These are phyloP conservation scores for Venustampulla echinocandica DNA, from an alignment of 495 filamentous ascomycete genomes.

Conservation along the genomic window DNA sequence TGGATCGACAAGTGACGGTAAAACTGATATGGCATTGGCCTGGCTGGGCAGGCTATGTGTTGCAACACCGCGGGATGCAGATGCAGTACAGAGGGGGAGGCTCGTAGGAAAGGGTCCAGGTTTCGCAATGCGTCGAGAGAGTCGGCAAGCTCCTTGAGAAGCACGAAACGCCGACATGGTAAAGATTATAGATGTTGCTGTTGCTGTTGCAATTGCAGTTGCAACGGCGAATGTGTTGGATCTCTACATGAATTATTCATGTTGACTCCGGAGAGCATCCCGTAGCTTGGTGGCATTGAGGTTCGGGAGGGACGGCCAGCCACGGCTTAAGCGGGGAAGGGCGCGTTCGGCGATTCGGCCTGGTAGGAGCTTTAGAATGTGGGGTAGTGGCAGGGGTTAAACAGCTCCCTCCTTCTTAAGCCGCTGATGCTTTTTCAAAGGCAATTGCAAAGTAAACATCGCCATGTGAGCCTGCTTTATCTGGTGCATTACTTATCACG, in stretches of 20 bases:
- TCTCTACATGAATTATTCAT: constrained; percentile 13
- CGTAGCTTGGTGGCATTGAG: background rate
- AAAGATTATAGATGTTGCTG: constrained; percentile 3
- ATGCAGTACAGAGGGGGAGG: background rate
- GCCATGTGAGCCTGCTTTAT: constrained; percentile 9
- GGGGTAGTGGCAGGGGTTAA: background rate
- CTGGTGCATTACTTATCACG: no score
- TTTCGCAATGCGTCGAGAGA: constrained; percentile 9
- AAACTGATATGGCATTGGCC: constrained; percentile 63
- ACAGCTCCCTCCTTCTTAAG: no score
- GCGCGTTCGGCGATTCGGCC: background rate
- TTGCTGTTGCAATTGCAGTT: no score
- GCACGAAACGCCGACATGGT: constrained; percentile 19
- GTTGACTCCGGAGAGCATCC: no score
- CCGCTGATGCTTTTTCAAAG: background rate
- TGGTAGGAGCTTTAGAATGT: background rate
- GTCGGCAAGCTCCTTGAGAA: constrained; percentile 11
- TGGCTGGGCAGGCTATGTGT: constrained; percentile 61
- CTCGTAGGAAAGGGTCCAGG: background rate
- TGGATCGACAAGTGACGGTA: constrained; percentile 69
- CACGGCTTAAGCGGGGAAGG: constrained; percentile 10
- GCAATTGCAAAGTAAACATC: no score
- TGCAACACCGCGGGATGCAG: constrained; percentile 34
- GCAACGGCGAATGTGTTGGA: constrained; percentile 2
- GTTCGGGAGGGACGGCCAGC: constrained; percentile 2